Base-by-base conservation (phyloP, 768 basidiomycete species). In the Pulveroboletus sp. region DNA sequence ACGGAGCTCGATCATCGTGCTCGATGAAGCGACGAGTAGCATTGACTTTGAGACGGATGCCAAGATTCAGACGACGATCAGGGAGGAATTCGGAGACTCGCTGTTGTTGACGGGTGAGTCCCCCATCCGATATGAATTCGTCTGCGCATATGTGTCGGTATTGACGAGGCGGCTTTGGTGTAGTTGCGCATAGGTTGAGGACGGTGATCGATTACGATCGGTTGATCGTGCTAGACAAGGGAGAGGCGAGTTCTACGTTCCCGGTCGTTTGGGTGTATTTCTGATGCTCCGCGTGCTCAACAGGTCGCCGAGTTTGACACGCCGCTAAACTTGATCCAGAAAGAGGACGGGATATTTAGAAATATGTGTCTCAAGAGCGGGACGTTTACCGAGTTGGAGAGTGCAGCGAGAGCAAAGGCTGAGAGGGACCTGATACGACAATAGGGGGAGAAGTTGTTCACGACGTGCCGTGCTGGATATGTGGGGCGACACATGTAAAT, bases 31-130 rank as follows among this genome's bases (percentile, higher is more conserved):
- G 13, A 91, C 89, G 7, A 89, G 86, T 51, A 89, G 86, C 59
- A 89, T 92, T 49, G 88, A 91, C 62, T 86, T 92, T 58, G 84
- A 81, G 11, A 92, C 93, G 37, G 93, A 94, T 59, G 79, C 86
- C 8, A 93, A 92, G 70, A 95, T 95, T 49, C 93, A 95, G 63
- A 74, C 80, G 28, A 86, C 92, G 1, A 93, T 96, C 41, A 75
- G 92, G 6, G 84, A 87, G 57, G 89, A 95, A 59, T 95, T 95
- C 63, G 80, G 74, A 6, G 76, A 81, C 38, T 86, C 84, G 8
- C 70, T 92, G 37, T 66, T 93, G 39, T 64, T 93, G 42, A 90
- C 87, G 5, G 78, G 86, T 86, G 7, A 17, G 2, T 6, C n/a
- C 21, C 2, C 21, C 21, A 2, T 21, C 2, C 21, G 21, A 21